Evolutionary conservation across 2,329 filamentous ascomycete genomes (phyloP).

Genomic region (Fusarium pseudocircinatum): DNA sequence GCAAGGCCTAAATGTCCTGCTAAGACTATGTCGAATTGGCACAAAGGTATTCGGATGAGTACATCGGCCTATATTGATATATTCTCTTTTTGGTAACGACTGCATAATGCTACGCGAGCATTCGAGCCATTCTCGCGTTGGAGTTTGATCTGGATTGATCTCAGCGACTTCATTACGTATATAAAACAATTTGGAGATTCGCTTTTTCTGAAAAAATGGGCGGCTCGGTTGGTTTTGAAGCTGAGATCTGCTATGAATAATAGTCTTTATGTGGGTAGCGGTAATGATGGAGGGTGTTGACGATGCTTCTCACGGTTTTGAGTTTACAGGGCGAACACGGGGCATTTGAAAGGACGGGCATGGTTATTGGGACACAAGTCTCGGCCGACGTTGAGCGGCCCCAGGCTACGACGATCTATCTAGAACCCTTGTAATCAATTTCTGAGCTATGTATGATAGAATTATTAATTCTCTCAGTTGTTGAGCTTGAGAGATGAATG

Average conservation of each 20-base stretch:
- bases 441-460: constrained; percentile 46
- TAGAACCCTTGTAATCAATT: constrained; percentile 47
- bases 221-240: constrained; percentile 26
- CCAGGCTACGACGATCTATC: constrained; percentile 44
- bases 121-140: constrained; percentile 18
- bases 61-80: not conserved
- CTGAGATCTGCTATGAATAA: constrained; percentile 32
- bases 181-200: constrained; percentile 41
- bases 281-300: constrained; percentile 46
- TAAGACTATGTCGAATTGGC: not conserved
- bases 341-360: constrained; percentile 43
- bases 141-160: constrained; percentile 33
- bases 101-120: constrained; percentile 15
- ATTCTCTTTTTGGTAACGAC: constrained; percentile 5
- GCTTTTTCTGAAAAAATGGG: constrained; percentile 11
- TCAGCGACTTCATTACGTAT: constrained; percentile 38
- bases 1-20: constrained; percentile 65
- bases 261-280: constrained; percentile 43
- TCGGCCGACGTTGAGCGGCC: constrained; percentile 36
- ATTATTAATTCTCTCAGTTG: constrained; percentile 24
- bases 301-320: constrained; percentile 43
- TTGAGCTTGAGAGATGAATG: constrained; percentile 22
- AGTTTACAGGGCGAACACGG: constrained; percentile 44
- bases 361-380: constrained; percentile 44
- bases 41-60: not conserved